Percentiles rank a stretch among this genome's conserved stretches.
These are phyloP conservation scores for Corniculantispora saksenae DNA, from an alignment of 2,329 filamentous ascomycete species.

Conservation along the genomic window DNA sequence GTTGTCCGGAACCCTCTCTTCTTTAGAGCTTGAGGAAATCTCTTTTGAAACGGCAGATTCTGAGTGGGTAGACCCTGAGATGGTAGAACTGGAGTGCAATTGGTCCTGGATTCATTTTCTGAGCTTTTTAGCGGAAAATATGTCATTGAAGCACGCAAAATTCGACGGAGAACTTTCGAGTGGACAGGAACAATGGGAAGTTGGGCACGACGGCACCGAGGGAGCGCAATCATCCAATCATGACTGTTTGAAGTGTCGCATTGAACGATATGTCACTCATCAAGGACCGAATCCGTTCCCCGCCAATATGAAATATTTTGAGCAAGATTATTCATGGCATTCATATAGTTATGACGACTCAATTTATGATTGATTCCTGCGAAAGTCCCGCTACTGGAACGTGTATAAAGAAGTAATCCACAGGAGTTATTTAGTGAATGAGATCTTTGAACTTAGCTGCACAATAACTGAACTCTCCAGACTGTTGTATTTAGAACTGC, in stretches of 20 bases:
- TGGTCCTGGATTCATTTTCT: neutral
- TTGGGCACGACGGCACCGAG: neutral
- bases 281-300: neutral
- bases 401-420: too few species aligned
- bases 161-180: neutral
- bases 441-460: too few species aligned
- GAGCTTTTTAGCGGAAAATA: neutral
- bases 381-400: too few species aligned
- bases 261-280: neutral
- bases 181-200: neutral
- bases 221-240: neutral
- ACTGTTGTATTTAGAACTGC: too few species aligned
- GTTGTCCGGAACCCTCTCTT: neutral
- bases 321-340: too few species aligned
- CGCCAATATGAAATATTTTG: too few species aligned
- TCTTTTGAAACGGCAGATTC: neutral
- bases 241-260: neutral
- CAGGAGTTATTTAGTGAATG: too few species aligned
- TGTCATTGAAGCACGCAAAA: neutral
- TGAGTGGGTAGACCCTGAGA: too few species aligned
- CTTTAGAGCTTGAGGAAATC: neutral
- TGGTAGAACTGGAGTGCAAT: neutral
- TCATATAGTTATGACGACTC: too few species aligned
- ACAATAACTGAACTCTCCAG: too few species aligned
- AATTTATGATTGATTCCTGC: too few species aligned